Base-by-base conservation (phyloP, 306 rosid species). In the Canavalia gladiata region DNA sequence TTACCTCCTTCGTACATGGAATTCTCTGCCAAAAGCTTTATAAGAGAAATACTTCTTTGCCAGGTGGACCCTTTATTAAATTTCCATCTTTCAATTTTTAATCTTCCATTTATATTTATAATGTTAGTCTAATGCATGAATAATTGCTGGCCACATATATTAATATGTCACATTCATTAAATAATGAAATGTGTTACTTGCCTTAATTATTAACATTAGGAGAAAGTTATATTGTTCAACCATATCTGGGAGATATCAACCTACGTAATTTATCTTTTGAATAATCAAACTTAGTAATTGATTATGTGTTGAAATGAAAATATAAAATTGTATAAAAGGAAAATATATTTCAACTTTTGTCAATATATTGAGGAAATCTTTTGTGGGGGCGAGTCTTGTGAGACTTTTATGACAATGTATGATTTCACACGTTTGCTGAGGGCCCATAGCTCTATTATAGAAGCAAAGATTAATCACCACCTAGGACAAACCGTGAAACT, bases 381-480 rank as follows among this genome's bases (percentile, higher is more conserved):
- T 49, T 35, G 91, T 83, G 89, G 92, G 87, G 78, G 59, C 91
- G 68, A 59, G 28, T 58, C 29, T 64, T 75, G 68, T 69, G 50
- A 81, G 73, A 68, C 84, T 86, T 18, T 86, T 64, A 67, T 81
- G 68, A 42, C 71, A 12, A 79, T 69, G 64, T 69, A 82, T 72
- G 77, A 79, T 79, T 85, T 66, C 83, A 68, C 85, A 86, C 87
- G 84, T 77, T 87, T 87, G 84, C 75, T 56, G 13, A 78, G 88
- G 91, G 86, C 31, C 93, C 87, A 56, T 50, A 64, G 57, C 65
- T 83, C 78, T 81, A 54, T 73, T 65, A 57, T 68, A 73, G 74
- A 76, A 62, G 65, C 60, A 82, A 59, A 33, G 68, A 72, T 72
- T 41, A 68, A 68, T 45, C 81, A 34, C 65, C 69, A 75, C 58